Base-by-base conservation (phyloP, 1,139 yeast species). In the Kazachstania sp. region DNA sequence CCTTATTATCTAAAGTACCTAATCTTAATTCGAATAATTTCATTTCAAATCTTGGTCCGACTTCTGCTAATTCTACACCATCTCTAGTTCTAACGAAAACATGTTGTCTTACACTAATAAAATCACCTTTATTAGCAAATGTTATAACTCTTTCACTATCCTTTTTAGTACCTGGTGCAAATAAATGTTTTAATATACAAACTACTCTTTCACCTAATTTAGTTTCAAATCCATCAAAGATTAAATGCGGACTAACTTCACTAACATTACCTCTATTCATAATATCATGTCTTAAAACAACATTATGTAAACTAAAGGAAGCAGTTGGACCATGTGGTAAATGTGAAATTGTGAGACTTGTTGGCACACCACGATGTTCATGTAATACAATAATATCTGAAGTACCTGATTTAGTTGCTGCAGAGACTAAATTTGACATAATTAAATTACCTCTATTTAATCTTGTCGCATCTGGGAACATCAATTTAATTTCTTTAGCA, bases 1-100 rank as follows among this genome's bases (percentile, higher is more conserved):
- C 97, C 69, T 86, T 86, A 65, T 90, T 87, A 59, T 92, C 98
- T 53, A 92, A 71, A 44, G 95, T 86, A 3, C 99, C 97, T 56
- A 94, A 73, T 61, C 83, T 78, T 53, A 94, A 71, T 64, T 92
- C 97, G 63, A 81, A 92, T 53, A 92, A 70, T 64, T 88, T 79
- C 97, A 92, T 88, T 68, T 94, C 98, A 60, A 92, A 92, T 52
- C 99, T 73, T n/a, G 99, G 99, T 0, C 99, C 99, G 37, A 94
- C 85, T 64, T 92, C 99, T 53, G 97, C 92, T 52, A 92, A 70
- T 64, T 92, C 98, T 3, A 88, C 95, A 34, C 83, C 78, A 51
- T 88, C 96, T 56, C 84, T 80, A 0, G 96, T 87, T 61, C 79
- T 81, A 12, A 90, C 95, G 63, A 85, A 94, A 2, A 94, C 86